phyloP scores from a whole-genome alignment of 2,329 filamentous ascomycete species.

The Conoideocrella luteorostrata region DNA sequence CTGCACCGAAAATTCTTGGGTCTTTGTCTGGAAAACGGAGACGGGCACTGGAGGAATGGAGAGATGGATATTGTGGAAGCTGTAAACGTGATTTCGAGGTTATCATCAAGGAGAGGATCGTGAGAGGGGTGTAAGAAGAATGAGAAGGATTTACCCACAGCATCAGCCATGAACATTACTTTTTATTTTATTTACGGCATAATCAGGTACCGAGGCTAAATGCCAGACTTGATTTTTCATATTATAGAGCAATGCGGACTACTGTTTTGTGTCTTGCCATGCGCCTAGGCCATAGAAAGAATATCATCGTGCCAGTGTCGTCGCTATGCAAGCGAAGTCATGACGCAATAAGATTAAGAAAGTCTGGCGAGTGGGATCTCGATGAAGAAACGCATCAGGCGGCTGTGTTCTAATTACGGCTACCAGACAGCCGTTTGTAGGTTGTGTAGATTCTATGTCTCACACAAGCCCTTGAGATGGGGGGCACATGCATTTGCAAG shows the following conservation, averaged over 20 bases:
- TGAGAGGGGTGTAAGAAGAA: conserved; percentile 14
- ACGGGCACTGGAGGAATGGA: conserved; percentile 40
- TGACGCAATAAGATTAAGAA: too few relatives aligned
- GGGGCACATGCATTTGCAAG: not conserved
- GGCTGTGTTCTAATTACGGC: not conserved
- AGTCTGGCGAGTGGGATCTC: not conserved
- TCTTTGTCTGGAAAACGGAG: conserved; percentile 23
- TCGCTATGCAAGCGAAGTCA: too few relatives aligned
- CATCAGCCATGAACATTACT: not conserved
- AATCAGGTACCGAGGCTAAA: too few relatives aligned
- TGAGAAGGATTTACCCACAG: not conserved
- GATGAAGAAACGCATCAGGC: not conserved
- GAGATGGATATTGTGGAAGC: conserved; percentile 50
- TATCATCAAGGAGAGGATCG: conserved; percentile 24
- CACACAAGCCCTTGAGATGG: not conserved
- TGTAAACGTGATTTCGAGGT: conserved; percentile 39
- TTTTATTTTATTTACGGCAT: not conserved
- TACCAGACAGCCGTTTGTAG: not conserved
- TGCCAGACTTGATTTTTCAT: too few relatives aligned
- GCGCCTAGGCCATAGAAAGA: too few relatives aligned
- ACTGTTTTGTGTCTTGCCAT: too few relatives aligned
- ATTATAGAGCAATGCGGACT: too few relatives aligned
- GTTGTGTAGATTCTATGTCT: not conserved
- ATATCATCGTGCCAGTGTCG: too few relatives aligned
- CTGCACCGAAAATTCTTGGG: conserved; percentile 25